Evolutionary conservation across 176 grass and related monocot genomes (phyloP).

Genomic region (Carex kokanica): DNA sequence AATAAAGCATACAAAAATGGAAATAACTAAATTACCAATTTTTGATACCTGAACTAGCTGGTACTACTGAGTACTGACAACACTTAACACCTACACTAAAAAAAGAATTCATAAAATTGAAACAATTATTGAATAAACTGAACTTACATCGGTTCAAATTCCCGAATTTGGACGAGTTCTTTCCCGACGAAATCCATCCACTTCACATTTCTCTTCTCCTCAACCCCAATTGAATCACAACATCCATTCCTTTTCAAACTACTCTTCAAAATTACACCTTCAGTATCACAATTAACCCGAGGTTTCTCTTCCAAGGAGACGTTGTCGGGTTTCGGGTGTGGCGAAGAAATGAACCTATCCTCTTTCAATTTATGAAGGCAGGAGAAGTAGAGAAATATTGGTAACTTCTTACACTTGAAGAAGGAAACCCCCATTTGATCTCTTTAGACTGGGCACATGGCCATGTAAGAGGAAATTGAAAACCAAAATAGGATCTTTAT

Average conservation of each 20-base stretch:
- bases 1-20: neutral
- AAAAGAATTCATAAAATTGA: neutral
- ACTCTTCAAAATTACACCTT: neutral
- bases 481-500: neutral
- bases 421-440: conserved; percentile 16
- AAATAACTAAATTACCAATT: neutral
- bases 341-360: neutral
- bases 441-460: neutral
- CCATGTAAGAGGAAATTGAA: neutral
- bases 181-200: neutral
- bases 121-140: neutral
- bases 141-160: conserved; percentile 18
- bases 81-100: neutral
- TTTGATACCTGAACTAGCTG: too few relatives aligned
- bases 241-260: neutral
- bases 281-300: neutral
- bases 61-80: neutral
- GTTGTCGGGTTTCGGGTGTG: neutral
- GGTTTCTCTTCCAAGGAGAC: neutral
- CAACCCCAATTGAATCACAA: neutral
- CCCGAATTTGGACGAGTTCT: conserved; percentile 3
- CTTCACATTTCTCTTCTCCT: conserved; percentile 16
- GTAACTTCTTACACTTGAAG: conserved; percentile 10
- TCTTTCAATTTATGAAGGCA: conserved; percentile 9
- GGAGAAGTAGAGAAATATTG: neutral